Evolutionary conservation across 345 rosid species (phyloP), one percentile per base, ranked within the genome.

Genomic region (Melaleuca quinquenervia): DNA sequence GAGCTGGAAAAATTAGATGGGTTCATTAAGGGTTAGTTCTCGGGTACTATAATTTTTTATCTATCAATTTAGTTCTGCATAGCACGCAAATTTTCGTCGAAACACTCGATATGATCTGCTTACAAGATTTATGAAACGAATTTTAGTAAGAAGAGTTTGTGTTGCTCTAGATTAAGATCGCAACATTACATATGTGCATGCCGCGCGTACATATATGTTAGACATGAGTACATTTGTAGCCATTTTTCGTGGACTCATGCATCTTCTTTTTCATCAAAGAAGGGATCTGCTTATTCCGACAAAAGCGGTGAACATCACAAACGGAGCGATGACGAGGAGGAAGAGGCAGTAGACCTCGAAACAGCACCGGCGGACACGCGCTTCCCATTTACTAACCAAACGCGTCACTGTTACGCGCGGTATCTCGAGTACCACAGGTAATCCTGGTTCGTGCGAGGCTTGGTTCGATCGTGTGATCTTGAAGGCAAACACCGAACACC

Each of bases 401-500:
- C 88, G 1, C 90, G 87, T 20, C 90, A 91, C 45, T 91, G 92
- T 83, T 88, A 86, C 21, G 52, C 90, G 4, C 85, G 87, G 1
- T 88, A 90, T 52, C 84, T 90, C 44, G 92, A 88, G 87, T 88
- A 83, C 56, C 89, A 85, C 85, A 85, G 48, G 80, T 36, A 70
- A 36, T 7, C 7, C 20, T 29, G 54, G 88, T 85, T 36, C 52
- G 87, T 27, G n/a, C 36, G 24, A 50, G 44, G 36, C 56, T 62
- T 5, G 13, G 13, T 70, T 0, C 13, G 7, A 36, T 18, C 13
- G 8, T 32, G 7, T 26, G 5, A 36, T 36, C 13, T 21, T 8
- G 44, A 70, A 18, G 48, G 48, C 13, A 11, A 16, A 24, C 26
- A 41, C 41, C 41, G 41, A 41, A 41, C 41, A 41, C 41, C n/a